Evolutionary conservation across 2,329 filamentous ascomycete genomes (phyloP), one percentile per base, ranked within the genome.

Genomic region (Fusarium chuoi): DNA sequence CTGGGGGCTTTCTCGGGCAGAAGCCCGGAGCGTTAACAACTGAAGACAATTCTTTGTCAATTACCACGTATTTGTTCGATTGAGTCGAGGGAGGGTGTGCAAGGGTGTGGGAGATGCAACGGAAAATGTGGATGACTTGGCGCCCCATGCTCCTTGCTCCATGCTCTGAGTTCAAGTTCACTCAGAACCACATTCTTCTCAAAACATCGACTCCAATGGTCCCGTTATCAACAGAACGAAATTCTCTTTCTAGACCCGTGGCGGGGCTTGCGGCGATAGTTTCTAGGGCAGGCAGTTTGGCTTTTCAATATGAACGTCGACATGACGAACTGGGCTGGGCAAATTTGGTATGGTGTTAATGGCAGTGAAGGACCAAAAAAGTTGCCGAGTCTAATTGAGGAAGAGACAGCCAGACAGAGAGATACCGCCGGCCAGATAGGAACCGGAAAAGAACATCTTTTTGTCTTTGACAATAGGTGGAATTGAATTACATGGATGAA

Each of bases 121-220:
- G 70, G 75, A 66, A 77, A 77, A 78, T 77, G 72, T 72, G 74
- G 77, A 79, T 79, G 77, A 77, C 73, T 65, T 78, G 76, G 75
- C 71, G 70, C 66, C 74, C 74, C 74, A 70, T 67, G 67, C 54
- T 73, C 62, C 63, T 64, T 62, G 66, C 56, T 74, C 61, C 62
- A 67, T 63, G 73, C 65, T 71, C 61, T 59, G 55, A 52, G 61
- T 63, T 61, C 72, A 59, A 52, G 61, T 61, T 61, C 70, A 59
- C 54, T 56, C 41, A 66, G 62, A 65, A 51, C 65, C 68, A 55
- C 49, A 61, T 51, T 69, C 54, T 68, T 65, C 48, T 52, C 54
- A 45, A 65, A 66, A 65, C 61, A 57, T 18, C 58, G 46, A 55
- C 64, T 68, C 15, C 35, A 54, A 48, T 38, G 41, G 48, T 10